Base-by-base conservation (phyloP, 257 asterid species). In the Mitragyna speciosa region DNA sequence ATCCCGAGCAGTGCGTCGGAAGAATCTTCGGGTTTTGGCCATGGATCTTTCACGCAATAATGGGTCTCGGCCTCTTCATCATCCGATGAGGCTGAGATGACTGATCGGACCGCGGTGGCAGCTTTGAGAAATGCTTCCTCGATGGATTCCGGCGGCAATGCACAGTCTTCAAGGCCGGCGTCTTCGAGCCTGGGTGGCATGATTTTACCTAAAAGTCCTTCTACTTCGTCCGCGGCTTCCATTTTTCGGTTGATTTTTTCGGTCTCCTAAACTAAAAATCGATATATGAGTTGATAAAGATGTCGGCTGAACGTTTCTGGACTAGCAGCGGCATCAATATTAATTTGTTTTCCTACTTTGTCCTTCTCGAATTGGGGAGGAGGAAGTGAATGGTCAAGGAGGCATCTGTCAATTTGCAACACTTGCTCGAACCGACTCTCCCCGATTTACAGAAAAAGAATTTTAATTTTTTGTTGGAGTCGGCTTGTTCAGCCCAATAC, bases 151-250 rank as follows among this genome's bases (percentile, higher is more conserved):
- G 96, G 94, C 81, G 97, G 96, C 78, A 92, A 87, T 12, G 97
- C 97, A 72, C 97, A 95, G 85, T 93, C 97, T 84, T 95, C 97
- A 59, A 93, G 95, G 73, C 99, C 99, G 36, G 98, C 99, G 82
- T 95, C 99, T 75, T 92, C 99, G 59, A 90, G 89, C 20, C 85
- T 85, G 52, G 98, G 98, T 69, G 99, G 96, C 81, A 76, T 79
- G 83, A 92, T 86, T 73, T 85, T 77, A 51, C 75, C 91, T 10
- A 93, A 61, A 14, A 89, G 81, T 31, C 91, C 84, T 79, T 84
- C 79, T 3, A 88, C 84, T 81, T 84, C 90, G 14, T 79, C 51
- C 1, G 89, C 65, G 22, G 86, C 81, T 28, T 93, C 97, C 97
- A 93, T 92, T 7, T 56, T 28, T 17, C 6, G 9, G 49, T 20